Conservation (phyloP, 805 yeast genomes). For the Sugiyamaella lignohabitans region DNA sequence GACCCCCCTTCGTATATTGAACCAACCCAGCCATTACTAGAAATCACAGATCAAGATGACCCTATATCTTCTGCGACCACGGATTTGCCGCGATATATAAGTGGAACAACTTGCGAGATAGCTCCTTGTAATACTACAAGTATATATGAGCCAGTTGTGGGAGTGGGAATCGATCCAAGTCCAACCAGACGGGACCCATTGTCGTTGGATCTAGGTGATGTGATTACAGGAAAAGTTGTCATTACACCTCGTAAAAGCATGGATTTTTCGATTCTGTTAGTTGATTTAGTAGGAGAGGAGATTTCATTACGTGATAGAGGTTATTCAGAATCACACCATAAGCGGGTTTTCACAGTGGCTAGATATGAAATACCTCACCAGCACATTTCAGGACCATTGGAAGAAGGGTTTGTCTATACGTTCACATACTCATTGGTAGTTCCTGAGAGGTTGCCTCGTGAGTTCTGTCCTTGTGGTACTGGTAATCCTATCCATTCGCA, state of each 20-base stretch:
- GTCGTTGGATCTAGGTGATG: slow-evolving; percentile 10
- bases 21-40: too few species aligned
- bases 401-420: slow-evolving; percentile 13
- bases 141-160: slow-evolving; percentile 2
- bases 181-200: not conserved
- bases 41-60: not conserved
- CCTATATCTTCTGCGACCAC: not conserved
- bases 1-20: not conserved
- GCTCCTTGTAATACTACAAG: not conserved
- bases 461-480: slow-evolving; percentile 9
- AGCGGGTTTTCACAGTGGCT: slow-evolving; percentile 6
- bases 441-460: slow-evolving; percentile 7
- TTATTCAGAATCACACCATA: slow-evolving; percentile 3
- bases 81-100: slow-evolving; percentile 4
- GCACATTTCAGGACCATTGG: not conserved
- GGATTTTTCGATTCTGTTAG: not conserved
- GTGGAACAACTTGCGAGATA: slow-evolving; percentile 1
- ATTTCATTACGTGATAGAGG: slow-evolving; percentile 6
- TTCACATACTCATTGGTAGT: slow-evolving; percentile 14
- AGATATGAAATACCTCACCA: not conserved
- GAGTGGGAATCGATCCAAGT: not conserved
- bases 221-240: slow-evolving; percentile 12
- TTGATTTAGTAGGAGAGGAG: slow-evolving; percentile 14
- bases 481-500: slow-evolving; percentile 1
- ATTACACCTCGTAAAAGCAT: slow-evolving; percentile 12